Percentiles rank a stretch among this genome's conserved stretches.
phyloP scores from a whole-genome alignment of 2,329 filamentous ascomycete genomes.

The Fusarium buxicola region DNA sequence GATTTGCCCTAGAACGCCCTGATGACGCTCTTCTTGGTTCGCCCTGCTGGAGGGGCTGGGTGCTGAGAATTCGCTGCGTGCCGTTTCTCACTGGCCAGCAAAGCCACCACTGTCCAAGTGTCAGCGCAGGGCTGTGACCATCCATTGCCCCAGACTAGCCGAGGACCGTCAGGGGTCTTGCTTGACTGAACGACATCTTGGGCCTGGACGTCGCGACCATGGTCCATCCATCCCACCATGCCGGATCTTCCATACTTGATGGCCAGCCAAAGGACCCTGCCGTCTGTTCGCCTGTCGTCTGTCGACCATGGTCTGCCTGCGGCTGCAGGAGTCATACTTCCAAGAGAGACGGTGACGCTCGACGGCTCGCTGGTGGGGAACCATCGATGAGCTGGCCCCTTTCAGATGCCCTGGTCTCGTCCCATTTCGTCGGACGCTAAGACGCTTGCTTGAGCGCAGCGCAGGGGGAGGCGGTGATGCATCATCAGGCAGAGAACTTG shows the following conservation, averaged over 20 bases:
- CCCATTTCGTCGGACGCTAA: constrained; percentile 45
- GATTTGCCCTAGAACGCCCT: constrained; percentile 22
- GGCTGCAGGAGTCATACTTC: constrained; percentile 42
- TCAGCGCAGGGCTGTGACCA: constrained; percentile 42
- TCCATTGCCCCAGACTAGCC: constrained; percentile 42
- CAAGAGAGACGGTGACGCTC: constrained; percentile 47
- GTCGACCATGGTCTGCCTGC: constrained; percentile 30
- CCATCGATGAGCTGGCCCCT: constrained; percentile 47
- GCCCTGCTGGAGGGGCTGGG: constrained; percentile 39
- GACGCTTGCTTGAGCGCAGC: constrained; percentile 41
- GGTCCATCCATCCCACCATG: constrained; percentile 36
- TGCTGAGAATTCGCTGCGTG: constrained; percentile 26
- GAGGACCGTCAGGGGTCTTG: constrained; percentile 37
- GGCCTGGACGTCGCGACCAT: constrained; percentile 26
- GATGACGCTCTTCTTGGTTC: constrained; percentile 37
- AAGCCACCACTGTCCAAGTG: constrained; percentile 39
- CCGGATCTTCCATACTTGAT: constrained; percentile 23
- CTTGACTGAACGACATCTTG: constrained; percentile 37
- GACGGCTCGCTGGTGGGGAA: constrained; percentile 44
- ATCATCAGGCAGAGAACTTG: constrained; percentile 45
- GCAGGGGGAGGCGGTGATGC: constrained; percentile 45
- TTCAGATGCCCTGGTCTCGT: constrained; percentile 46
- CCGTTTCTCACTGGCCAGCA: constrained; percentile 40
- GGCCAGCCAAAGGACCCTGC: constrained; percentile 35
- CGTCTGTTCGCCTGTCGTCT: constrained; percentile 16